These are phyloP conservation scores for Aspergillus fumigatus DNA, from an alignment of 2,329 filamentous ascomycete species.

Conservation along the genomic window DNA sequence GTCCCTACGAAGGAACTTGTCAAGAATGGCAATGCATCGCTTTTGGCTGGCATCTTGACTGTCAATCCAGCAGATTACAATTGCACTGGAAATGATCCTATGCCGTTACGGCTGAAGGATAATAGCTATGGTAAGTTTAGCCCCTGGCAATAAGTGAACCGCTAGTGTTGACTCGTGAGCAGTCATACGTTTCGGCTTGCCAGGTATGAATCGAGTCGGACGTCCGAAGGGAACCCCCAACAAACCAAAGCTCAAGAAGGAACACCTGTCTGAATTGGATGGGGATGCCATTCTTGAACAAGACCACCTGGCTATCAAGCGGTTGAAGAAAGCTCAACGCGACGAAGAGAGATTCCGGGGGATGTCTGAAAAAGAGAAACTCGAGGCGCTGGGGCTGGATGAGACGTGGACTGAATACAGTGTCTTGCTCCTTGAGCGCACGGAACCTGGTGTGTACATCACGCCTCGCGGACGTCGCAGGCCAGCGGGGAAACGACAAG, in stretches of 20 bases:
- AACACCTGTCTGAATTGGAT: slow-evolving; percentile 8
- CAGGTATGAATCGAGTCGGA: slow-evolving; percentile 1
- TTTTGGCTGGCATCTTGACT: slow-evolving; percentile 37
- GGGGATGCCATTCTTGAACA: slow-evolving; percentile 6
- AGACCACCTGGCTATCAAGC: slow-evolving; percentile 2
- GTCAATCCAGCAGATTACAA: slow-evolving; percentile 32
- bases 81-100: slow-evolving; percentile 32
- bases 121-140: slow-evolving; percentile 27
- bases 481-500: slow-evolving; percentile 33
- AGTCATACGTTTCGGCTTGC: neutral
- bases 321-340: slow-evolving; percentile 10
- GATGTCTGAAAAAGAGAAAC: slow-evolving; percentile 35
- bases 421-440: slow-evolving; percentile 33
- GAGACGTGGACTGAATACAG: slow-evolving; percentile 40
- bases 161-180: neutral
- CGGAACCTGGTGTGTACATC: slow-evolving; percentile 37
- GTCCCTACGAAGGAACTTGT: slow-evolving; percentile 31
- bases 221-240: slow-evolving; percentile 15
- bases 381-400: slow-evolving; percentile 38
- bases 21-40: slow-evolving; percentile 39
- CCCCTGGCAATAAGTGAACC: neutral
- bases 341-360: slow-evolving; percentile 19
- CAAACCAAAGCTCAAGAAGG: slow-evolving; percentile 10
- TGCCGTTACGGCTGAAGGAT: slow-evolving; percentile 23
- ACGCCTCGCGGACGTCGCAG: slow-evolving; percentile 37